These are phyloP conservation scores for Cryptococcus depauperatus DNA, from an alignment of 1,284 basidiomycete species.

Conservation along the genomic window DNA sequence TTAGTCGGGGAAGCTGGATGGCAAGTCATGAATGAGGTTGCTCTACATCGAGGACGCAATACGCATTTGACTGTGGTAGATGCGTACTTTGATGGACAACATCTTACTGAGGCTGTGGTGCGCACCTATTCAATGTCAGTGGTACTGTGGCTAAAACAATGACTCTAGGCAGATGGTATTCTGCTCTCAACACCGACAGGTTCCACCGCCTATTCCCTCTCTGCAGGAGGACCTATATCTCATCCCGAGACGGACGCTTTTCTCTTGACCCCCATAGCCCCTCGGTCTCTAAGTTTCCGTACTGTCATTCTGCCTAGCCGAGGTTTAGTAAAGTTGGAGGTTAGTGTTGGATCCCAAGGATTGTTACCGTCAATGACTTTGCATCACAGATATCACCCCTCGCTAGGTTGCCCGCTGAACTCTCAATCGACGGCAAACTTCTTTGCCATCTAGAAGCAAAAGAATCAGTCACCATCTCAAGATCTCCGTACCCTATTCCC, in stretches of 20 bases:
- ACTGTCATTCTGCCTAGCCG: slow-evolving; percentile 81
- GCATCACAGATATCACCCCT: slow-evolving; percentile 63
- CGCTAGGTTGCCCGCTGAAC: slow-evolving; percentile 75
- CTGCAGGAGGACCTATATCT: slow-evolving; percentile 91
- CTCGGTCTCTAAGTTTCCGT: slow-evolving; percentile 83
- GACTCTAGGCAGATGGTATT: slow-evolving; percentile 73
- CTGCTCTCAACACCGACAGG: slow-evolving; percentile 95
- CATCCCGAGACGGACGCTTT: slow-evolving; percentile 86
- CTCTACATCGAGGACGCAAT: slow-evolving; percentile 81
- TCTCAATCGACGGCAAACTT: slow-evolving; percentile 80
- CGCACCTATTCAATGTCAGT: slow-evolving; percentile 48
- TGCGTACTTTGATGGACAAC: slow-evolving; percentile 89
- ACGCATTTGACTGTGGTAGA: slow-evolving; percentile 92
- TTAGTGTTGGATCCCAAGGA: slow-evolving; percentile 45
- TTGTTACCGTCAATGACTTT: background rate
- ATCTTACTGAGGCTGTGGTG: slow-evolving; percentile 90
- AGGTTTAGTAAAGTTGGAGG: slow-evolving; percentile 70
- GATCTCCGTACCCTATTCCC: slow-evolving; percentile 82
- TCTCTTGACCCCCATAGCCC: slow-evolving; percentile 89
- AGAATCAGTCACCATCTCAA: slow-evolving; percentile 75
- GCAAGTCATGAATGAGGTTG: slow-evolving; percentile 97
- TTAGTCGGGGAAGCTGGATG: slow-evolving; percentile 53
- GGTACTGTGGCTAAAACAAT: no score
- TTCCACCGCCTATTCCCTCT: slow-evolving; percentile 93
- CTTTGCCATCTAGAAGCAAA: slow-evolving; percentile 66